Base-by-base conservation (phyloP, 805 yeast genomes). In the Wickerhamomyces strasburgensis region DNA sequence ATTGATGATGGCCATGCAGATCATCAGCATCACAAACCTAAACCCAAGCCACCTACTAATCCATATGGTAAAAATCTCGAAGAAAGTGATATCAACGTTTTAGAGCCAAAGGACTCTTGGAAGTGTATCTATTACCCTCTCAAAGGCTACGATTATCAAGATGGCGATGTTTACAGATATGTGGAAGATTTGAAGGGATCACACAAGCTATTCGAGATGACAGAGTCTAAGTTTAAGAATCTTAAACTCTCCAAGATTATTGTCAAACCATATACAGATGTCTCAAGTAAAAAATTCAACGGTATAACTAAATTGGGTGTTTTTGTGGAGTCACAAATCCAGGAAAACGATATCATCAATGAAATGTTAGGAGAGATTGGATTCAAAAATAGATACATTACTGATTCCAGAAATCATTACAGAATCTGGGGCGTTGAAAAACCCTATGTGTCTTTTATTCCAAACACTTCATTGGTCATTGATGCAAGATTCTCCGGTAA, bases 401-500 rank as follows among this genome's bases (percentile, higher is more conserved):
- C 58, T 3, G 83, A 86, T 49, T 69, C 77, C 18, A 66, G 76
- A 38, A 90, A 89, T 58, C 96, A 88, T 54, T 90, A 87, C 59
- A 60, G 77, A 46, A 54, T 72, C 14, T 78, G 78, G 80, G 96
- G 81, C 6, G 80, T 81, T 40, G 80, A 77, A 29, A 67, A 68
- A 44, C 81, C 81, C 4, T 70, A 71, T 31, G 82, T 77, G 0
- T 47, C 73, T 9, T 75, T 78, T 45, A 75, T 78, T 36, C 70
- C 78, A 1, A 60, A 64, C n/a, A 58, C 79, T 35, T 80, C 82
- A 0, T 48, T 88, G n/a, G 80, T 73, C 4, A 63, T 89, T 14
- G 96, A 89, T 58, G 73, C 88, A n/a, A 70, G 96, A 41, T 73
- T 78, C 29, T 69, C 77, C 5, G 98, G 97, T 0, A 84, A 86